Evolutionary conservation across 73 alveolate species (phyloP), one percentile per base, ranked within the genome.

Genomic region (Loxodes magnus): DNA sequence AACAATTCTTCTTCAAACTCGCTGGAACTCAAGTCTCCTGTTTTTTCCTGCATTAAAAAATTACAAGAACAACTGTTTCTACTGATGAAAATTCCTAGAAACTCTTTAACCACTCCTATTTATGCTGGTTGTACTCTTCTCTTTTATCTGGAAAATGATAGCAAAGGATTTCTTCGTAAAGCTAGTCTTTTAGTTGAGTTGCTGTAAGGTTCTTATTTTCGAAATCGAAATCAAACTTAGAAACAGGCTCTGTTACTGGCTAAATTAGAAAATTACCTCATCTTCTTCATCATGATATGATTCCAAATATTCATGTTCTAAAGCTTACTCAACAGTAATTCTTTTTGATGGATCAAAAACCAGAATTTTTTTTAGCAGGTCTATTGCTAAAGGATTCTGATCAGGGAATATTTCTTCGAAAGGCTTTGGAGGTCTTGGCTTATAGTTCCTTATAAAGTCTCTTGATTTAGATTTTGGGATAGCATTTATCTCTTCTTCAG

Each of bases 251-350:
- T 2, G 73, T 35, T 17, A 53, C 42, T 3, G 85, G 85, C 67
- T 59, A 17, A 17, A 28, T 58, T 5, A n/a, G 2, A n/a, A n/a
- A n/a, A n/a, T n/a, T n/a, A n/a, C n/a, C 27, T 75, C 90, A 30
- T 75, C 84, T 17, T 76, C 90, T 4, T 66, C 71, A 51, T 27
- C 57, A 69, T 84, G 96, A 44, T 73, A 43, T 5, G 72, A 63
- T 0, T 61, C 69, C 39, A 91, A 23, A 58, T 67, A 91, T 24
- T 95, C 95, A 71, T 91, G 98, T 50, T 64, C 68, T 14, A 91
- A 35, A 16, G 95, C 94, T 38, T 91, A 74, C 31, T 87, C 96
- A 17, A 81, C 78, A 29, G 94, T 74, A 35, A 80, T 64, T 64
- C 98, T 82, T 55, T 63, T 64, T 0, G 52, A 73, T 15, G 97